Percentiles rank a stretch among this genome's conserved stretches.
phyloP scores from a whole-genome alignment of 345 rosid genomes.

The Gossypium raimondii region DNA sequence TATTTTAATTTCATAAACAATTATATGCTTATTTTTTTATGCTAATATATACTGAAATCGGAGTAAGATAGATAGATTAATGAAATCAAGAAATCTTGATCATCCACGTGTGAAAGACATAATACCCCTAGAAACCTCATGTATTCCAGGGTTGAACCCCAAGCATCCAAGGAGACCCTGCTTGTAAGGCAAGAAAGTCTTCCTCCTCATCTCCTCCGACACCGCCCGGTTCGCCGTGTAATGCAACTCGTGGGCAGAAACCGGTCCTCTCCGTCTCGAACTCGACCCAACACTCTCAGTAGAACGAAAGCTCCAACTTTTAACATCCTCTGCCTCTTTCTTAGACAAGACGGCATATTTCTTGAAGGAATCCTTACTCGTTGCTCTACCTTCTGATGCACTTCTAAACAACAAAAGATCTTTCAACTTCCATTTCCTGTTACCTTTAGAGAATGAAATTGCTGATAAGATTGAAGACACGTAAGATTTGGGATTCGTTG shows the following conservation, averaged over 20 bases:
- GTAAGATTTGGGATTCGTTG: slow-evolving; percentile 36
- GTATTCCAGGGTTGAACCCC: slow-evolving; percentile 67
- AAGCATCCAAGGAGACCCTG: slow-evolving; percentile 86
- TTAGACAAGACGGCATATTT: slow-evolving; percentile 47
- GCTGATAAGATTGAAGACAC: slow-evolving; percentile 59
- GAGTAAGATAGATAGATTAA: no score
- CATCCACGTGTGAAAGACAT: slow-evolving; percentile 63
- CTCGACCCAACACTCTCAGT: slow-evolving; percentile 49
- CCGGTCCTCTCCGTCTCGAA: slow-evolving; percentile 36
- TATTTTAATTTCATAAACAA: no score
- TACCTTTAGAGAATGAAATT: slow-evolving; percentile 46
- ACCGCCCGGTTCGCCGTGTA: slow-evolving; percentile 81
- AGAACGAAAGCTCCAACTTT: slow-evolving; percentile 59
- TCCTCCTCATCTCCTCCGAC: slow-evolving; percentile 85
- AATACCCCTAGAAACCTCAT: slow-evolving; percentile 60
- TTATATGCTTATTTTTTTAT: no score
- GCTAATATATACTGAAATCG: no score
- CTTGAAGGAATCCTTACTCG: slow-evolving; percentile 42
- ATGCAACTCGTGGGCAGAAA: slow-evolving; percentile 83
- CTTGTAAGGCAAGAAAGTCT: slow-evolving; percentile 84
- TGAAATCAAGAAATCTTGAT: not conserved
- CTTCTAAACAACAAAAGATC: slow-evolving; percentile 79
- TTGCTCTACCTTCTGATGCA: slow-evolving; percentile 85
- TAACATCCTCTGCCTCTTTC: slow-evolving; percentile 46
- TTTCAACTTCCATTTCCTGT: slow-evolving; percentile 78